These are phyloP conservation scores for Scleroderma citrinum DNA, from an alignment of 768 basidiomycete species.

Conservation along the genomic window DNA sequence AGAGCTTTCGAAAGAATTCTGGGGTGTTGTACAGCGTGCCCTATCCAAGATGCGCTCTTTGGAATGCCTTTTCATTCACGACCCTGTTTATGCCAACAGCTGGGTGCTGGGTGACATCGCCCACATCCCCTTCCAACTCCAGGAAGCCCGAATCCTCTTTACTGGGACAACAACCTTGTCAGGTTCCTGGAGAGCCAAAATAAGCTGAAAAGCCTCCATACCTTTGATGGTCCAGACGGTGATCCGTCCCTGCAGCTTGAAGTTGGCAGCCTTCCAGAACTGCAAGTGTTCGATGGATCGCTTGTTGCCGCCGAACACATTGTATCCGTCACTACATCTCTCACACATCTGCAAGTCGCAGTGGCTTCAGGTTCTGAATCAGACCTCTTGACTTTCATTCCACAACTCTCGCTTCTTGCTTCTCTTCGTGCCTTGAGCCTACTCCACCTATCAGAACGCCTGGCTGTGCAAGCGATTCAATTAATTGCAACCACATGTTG, in stretches of 20 bases:
- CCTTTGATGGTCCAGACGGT: slow-evolving; percentile 18
- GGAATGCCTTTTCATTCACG: slow-evolving; percentile 38
- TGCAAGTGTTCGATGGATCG: slow-evolving; percentile 42
- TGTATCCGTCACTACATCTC: slow-evolving; percentile 26
- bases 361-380: slow-evolving; percentile 34
- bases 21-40: slow-evolving; percentile 38
- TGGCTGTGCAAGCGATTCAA: slow-evolving; percentile 24
- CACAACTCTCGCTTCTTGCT: slow-evolving; percentile 23
- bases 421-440: slow-evolving; percentile 34
- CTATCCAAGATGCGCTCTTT: slow-evolving; percentile 41
- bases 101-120: slow-evolving; percentile 42
- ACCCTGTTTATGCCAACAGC: slow-evolving; percentile 32
- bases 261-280: slow-evolving; percentile 33
- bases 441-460: slow-evolving; percentile 29
- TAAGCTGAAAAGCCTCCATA: slow-evolving; percentile 36
- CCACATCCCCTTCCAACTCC: slow-evolving; percentile 41
- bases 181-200: slow-evolving; percentile 45
- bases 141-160: slow-evolving; percentile 42
- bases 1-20: slow-evolving; percentile 33
- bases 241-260: slow-evolving; percentile 21
- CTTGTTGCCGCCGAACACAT: slow-evolving; percentile 38
- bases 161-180: slow-evolving; percentile 43
- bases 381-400: slow-evolving; percentile 27
- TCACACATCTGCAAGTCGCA: slow-evolving; percentile 41
- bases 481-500: slow-evolving; percentile 30